Evolutionary conservation across 805 yeast genomes (phyloP), one percentile per base, ranked within the genome.

Genomic region (Saturnispora silvae): DNA sequence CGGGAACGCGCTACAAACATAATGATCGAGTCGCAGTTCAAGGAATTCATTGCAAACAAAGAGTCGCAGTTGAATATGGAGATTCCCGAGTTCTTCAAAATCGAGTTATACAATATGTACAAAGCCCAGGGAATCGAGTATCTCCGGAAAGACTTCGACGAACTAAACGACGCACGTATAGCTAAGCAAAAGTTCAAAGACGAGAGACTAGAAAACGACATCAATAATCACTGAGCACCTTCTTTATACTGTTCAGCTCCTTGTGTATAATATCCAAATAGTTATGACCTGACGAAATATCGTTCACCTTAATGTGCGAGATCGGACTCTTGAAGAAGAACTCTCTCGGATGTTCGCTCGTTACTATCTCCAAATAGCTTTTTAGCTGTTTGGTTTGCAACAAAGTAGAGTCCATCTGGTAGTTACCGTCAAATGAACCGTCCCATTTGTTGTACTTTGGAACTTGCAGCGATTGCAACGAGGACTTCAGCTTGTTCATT

Each of bases 361-460:
- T 51, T 14, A 52, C 49, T 45, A 57, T 45, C 20, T 57, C 61
- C 35, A 53, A 38, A 35, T 51, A 54, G 20, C 53, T 56, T 38
- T 51, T 55, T 28, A 55, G 43, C 40, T 51, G 62, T 35, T 46
- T 58, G 23, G 49, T 45, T 43, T 47, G 65, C 33, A 53, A 61
- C 47, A 51, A 45, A 46, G 46, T 51, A 33, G 56, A 63, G 42
- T 41, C 63, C 67, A 47, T 65, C 48, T 59, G 63, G 35, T 31
- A 11, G 36, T 40, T 31, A 20, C 44, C 40, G 40, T 34, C 34
- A 20, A 35, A 31, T n/a, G 45, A 37, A 23, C 35, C 31, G 24
- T 41, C 41, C 23, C 40, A 16, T 26, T 45, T 48, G 33, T 44
- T 52, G 37, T 51, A 57, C 27, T 44, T 45, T 0, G 59, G 38